A percentile compares a stretch with the other conserved stretches of the same genome.
These are phyloP conservation scores for Castanospermum australe DNA, from an alignment of 306 rosid species.

Conservation along the genomic window DNA sequence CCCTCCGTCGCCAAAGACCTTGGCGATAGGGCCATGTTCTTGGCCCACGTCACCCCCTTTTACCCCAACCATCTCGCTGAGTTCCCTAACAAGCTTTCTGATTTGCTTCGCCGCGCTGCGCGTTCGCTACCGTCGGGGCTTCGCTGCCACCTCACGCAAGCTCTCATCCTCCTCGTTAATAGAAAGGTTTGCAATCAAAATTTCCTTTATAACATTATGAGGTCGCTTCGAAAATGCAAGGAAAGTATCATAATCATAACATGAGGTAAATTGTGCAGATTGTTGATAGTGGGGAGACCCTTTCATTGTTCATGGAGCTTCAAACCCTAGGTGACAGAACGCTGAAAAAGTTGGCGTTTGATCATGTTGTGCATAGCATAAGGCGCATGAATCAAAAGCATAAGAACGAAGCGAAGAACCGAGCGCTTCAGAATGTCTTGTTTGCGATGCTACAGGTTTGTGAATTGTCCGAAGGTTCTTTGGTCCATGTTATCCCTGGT, in stretches of 20 bases:
- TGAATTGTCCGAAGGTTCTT: not conserved
- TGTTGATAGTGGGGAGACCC: conserved; percentile 58
- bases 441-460: conserved; percentile 71
- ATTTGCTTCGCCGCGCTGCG: conserved; percentile 59
- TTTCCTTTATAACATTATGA: not conserved
- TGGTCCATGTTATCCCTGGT: not conserved
- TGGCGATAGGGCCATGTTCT: conserved; percentile 63
- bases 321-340: conserved; percentile 69
- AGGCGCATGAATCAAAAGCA: conserved; percentile 74
- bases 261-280: conserved; percentile 32
- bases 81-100: conserved; percentile 61
- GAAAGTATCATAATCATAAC: not conserved
- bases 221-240: not conserved
- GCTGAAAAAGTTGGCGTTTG: conserved; percentile 60
- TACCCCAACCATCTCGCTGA: conserved; percentile 57
- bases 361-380: conserved; percentile 69
- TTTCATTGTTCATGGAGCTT: conserved; percentile 75
- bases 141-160: conserved; percentile 47
- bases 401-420: conserved; percentile 74
- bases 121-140: conserved; percentile 59
- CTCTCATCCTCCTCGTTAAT: conserved; percentile 70
- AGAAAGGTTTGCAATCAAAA: conserved; percentile 38
- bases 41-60: conserved; percentile 71
- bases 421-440: conserved; percentile 71
- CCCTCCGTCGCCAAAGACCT: conserved; percentile 76